Evolutionary conservation across 805 yeast species (phyloP).

Genomic region (Candida mattraensis): DNA sequence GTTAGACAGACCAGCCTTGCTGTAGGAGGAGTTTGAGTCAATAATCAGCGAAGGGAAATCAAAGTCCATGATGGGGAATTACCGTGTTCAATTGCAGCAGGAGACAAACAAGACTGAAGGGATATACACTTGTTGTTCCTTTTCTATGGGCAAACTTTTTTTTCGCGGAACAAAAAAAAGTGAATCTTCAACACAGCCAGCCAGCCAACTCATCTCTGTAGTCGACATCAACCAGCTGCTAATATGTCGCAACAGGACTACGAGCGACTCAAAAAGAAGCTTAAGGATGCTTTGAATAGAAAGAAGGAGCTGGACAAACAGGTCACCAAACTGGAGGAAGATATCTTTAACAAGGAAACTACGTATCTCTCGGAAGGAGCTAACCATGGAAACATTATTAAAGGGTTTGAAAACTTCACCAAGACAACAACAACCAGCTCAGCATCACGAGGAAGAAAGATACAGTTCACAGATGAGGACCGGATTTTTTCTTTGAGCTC

Average conservation of each 20-base stretch:
- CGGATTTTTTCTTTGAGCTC: slow-evolving; percentile 79
- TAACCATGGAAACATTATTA: slow-evolving; percentile 76
- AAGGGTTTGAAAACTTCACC: slow-evolving; percentile 83
- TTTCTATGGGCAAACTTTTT: background rate
- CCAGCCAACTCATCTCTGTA: too few relatives aligned
- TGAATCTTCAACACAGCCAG: too few relatives aligned
- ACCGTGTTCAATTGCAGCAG: too few relatives aligned
- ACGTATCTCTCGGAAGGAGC: slow-evolving; percentile 71
- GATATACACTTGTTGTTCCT: too few relatives aligned
- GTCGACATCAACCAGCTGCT: background rate
- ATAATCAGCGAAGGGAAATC: slow-evolving; percentile 63
- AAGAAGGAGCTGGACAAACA: slow-evolving; percentile 67
- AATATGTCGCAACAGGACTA: slow-evolving; percentile 45
- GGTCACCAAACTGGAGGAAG: slow-evolving; percentile 67
- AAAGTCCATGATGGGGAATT: slow-evolving; percentile 28
- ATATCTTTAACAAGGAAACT: slow-evolving; percentile 74
- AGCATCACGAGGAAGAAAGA: slow-evolving; percentile 43
- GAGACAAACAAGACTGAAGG: too few relatives aligned
- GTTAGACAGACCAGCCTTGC: slow-evolving; percentile 70
- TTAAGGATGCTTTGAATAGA: slow-evolving; percentile 59
- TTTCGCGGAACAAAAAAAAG: slow-evolving; percentile 7
- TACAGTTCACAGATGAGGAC: slow-evolving; percentile 67
- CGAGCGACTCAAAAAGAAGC: slow-evolving; percentile 62
- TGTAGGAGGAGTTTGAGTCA: slow-evolving; percentile 63
- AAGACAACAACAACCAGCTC: slow-evolving; percentile 38